A percentile compares a stretch with the other conserved stretches of the same genome.
These are phyloP conservation scores for Phlegmacium glaucopus DNA, from an alignment of 768 basidiomycete genomes.

Conservation along the genomic window DNA sequence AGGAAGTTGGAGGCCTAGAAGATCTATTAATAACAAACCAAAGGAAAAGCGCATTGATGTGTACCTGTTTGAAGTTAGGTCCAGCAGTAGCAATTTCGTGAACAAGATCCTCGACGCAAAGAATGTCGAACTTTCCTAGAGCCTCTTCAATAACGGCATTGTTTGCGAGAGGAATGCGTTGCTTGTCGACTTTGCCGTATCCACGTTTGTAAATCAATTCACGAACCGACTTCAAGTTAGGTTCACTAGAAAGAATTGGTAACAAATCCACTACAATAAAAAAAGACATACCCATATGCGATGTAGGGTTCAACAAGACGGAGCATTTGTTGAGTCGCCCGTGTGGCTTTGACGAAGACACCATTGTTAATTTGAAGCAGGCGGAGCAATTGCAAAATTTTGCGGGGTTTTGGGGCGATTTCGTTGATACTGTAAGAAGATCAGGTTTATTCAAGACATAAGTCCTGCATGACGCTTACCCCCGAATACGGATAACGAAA, in stretches of 20 bases:
- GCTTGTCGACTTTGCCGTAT: conserved; percentile 97
- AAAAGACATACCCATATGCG: conserved; percentile 74
- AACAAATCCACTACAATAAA: not conserved
- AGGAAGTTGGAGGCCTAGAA: conserved; percentile 87
- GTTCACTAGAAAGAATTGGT: conserved; percentile 55
- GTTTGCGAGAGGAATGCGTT: conserved; percentile 92
- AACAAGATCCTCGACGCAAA: conserved; percentile 95
- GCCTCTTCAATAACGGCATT: conserved; percentile 89
- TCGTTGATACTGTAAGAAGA: conserved; percentile 84
- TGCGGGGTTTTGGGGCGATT: conserved; percentile 98
- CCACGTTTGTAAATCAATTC: conserved; percentile 99
- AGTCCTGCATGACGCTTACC: conserved; percentile 49
- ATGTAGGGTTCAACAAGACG: conserved; percentile 96
- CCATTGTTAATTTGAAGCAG: conserved; percentile 99
- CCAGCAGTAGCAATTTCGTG: conserved; percentile 95
- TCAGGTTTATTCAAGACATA: conserved; percentile 3
- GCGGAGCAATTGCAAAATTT: conserved; percentile 97
- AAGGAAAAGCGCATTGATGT: conserved; percentile 19
- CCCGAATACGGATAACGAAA: conserved; percentile 96
- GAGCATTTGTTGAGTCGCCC: conserved; percentile 97
- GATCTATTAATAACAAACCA: conserved; percentile 2
- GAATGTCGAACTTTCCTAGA: conserved; percentile 93
- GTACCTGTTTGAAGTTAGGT: conserved; percentile 98
- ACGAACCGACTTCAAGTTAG: conserved; percentile 94
- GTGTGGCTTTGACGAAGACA: conserved; percentile 96